A percentile compares a stretch with the other conserved stretches of the same genome.
Evolutionary conservation across 306 rosid genomes (phyloP).

Genomic region (Potentilla sterilis): DNA sequence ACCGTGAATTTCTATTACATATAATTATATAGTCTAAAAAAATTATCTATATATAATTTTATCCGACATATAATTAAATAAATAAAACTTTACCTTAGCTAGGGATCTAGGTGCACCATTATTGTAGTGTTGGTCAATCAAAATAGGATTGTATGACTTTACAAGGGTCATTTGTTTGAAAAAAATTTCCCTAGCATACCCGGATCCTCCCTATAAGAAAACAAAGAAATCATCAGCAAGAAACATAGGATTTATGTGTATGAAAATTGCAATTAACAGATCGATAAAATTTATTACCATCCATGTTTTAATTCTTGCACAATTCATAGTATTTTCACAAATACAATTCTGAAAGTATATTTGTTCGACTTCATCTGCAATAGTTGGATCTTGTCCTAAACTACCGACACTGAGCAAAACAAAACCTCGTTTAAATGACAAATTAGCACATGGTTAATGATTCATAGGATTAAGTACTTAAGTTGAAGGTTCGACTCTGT

Average conservation of each 20-base stretch:
- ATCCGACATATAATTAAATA: too few relatives aligned
- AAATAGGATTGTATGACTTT: constrained; percentile 1
- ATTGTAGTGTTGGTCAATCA: constrained; percentile 4
- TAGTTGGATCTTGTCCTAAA: neutral
- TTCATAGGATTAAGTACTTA: too few relatives aligned
- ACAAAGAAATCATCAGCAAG: neutral
- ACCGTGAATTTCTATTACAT: too few relatives aligned
- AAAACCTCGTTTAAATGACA: neutral
- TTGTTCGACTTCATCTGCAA: constrained; percentile 16
- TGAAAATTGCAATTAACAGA: neutral
- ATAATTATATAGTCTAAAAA: too few relatives aligned
- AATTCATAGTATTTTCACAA: constrained; percentile 7
- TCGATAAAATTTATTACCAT: neutral
- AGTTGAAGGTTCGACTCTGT: too few relatives aligned
- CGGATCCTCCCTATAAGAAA: neutral
- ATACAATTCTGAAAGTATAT: constrained; percentile 16
- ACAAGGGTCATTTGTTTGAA: constrained; percentile 1
- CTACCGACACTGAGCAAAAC: constrained; percentile 16
- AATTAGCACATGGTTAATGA: too few relatives aligned
- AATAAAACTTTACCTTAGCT: neutral
- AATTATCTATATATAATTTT: too few relatives aligned
- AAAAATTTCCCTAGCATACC: constrained; percentile 4
- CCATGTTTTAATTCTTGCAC: constrained; percentile 29
- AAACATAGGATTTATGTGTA: too few relatives aligned
- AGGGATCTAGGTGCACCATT: neutral